These are phyloP conservation scores for Calocera viscosa DNA, from an alignment of 768 basidiomycete genomes.

Conservation along the genomic window DNA sequence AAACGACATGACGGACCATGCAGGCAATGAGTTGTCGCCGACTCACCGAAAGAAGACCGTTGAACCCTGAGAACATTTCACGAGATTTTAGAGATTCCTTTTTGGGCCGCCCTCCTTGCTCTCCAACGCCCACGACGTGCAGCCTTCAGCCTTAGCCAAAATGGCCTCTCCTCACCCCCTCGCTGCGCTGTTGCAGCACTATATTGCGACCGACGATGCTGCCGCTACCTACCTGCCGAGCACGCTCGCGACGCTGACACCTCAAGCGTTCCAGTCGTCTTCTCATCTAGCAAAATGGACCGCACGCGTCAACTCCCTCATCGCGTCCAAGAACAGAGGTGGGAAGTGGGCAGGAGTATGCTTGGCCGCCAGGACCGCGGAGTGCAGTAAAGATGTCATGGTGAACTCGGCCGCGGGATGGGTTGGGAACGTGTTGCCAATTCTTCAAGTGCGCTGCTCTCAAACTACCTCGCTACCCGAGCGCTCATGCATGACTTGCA, in stretches of 20 bases:
- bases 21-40: background rate
- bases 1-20: constrained; percentile 17
- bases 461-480: constrained; percentile 18
- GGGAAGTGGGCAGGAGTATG: constrained; percentile 71
- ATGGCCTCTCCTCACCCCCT: constrained; percentile 14
- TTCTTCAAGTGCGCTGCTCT: constrained; percentile 51
- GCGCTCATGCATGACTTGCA: constrained; percentile 28
- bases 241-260: constrained; percentile 43
- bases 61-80: background rate
- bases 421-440: constrained; percentile 50
- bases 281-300: constrained; percentile 63
- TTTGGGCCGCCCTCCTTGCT: background rate
- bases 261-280: constrained; percentile 45
- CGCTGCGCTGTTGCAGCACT: constrained; percentile 53
- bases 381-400: constrained; percentile 46
- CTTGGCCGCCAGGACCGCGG: constrained; percentile 53
- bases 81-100: background rate
- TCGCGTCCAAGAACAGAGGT: constrained; percentile 65
- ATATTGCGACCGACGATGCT: constrained; percentile 56
- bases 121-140: background rate
- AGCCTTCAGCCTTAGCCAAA: background rate
- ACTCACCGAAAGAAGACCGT: background rate
- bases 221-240: constrained; percentile 48
- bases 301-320: constrained; percentile 54
- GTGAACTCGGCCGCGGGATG: constrained; percentile 61